Conservation (phyloP, 1,139 yeast genomes). For the Yueomyces sp. region DNA sequence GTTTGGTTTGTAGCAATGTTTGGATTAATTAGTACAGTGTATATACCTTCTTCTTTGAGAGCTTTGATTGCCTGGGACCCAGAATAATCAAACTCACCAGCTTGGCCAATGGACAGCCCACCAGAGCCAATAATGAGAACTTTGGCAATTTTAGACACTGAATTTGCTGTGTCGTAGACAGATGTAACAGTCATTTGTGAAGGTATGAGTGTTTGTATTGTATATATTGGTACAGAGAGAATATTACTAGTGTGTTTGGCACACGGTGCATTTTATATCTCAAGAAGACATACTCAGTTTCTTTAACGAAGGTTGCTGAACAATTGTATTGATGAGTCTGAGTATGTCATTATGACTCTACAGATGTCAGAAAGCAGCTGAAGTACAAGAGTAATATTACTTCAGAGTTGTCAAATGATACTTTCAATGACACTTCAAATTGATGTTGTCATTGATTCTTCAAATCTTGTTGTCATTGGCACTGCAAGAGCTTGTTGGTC, state of each 20-base stretch:
- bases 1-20: slow-evolving; percentile 97
- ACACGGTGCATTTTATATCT: not conserved
- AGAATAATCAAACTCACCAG: slow-evolving; percentile 97
- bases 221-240: not conserved
- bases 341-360: too few relatives aligned
- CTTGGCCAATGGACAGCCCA: slow-evolving; percentile 96
- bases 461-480: too few relatives aligned
- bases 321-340: too few relatives aligned
- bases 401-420: too few relatives aligned
- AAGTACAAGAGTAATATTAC: too few relatives aligned
- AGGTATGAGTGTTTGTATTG: too few relatives aligned
- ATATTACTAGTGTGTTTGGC: not conserved
- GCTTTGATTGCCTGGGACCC: slow-evolving; percentile 98
- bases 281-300: not conserved
- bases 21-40: slow-evolving; percentile 84
- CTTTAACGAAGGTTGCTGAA: too few relatives aligned
- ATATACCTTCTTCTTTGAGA: slow-evolving; percentile 61
- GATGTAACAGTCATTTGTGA: slow-evolving; percentile 4
- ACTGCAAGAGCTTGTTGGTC: too few relatives aligned
- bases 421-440: too few relatives aligned
- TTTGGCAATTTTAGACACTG: slow-evolving; percentile 29
- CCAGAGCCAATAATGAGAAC: slow-evolving; percentile 95
- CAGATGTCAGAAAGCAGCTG: too few relatives aligned
- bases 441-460: too few relatives aligned
- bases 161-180: too few relatives aligned